Conservation (phyloP, 768 basidiomycete species). For the Boletus speciosus region DNA sequence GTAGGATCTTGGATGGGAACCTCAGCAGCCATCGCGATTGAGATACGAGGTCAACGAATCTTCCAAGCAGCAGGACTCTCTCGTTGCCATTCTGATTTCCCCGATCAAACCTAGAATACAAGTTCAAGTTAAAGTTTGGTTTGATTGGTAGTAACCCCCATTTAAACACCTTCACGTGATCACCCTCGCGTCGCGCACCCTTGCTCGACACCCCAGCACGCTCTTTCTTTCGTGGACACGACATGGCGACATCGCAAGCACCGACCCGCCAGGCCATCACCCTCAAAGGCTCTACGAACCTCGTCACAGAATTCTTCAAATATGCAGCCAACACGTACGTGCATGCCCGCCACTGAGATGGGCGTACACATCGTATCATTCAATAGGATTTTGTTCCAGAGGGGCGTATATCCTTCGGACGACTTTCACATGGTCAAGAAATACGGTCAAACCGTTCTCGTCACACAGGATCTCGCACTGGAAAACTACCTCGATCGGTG, state of each 20-base stretch:
- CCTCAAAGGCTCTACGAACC: constrained; percentile 88
- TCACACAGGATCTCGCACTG: constrained; percentile 89
- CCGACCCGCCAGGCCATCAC: constrained; percentile 75
- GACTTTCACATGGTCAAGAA: constrained; percentile 99
- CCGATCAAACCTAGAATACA: no score
- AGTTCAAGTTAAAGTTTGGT: no score
- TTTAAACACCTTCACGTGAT: background rate
- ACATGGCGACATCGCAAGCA: constrained; percentile 46
- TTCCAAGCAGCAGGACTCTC: background rate
- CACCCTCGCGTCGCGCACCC: background rate
- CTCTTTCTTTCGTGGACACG: background rate
- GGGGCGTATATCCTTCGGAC: constrained; percentile 95
- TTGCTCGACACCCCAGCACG: background rate
- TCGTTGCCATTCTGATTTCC: no score
- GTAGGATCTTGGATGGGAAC: constrained; percentile 37
- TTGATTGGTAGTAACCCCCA: no score
- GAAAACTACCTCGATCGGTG: constrained; percentile 91
- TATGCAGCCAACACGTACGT: constrained; percentile 96
- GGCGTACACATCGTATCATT: background rate
- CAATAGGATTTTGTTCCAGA: constrained; percentile 87
- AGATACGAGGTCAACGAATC: background rate
- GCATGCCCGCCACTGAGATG: background rate
- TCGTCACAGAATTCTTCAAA: constrained; percentile 99
- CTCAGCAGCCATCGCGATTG: constrained; percentile 11
- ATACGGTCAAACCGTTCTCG: constrained; percentile 92